phyloP scores from a whole-genome alignment of 257 asterid species.

The Dorcoceras hygrometricum region DNA sequence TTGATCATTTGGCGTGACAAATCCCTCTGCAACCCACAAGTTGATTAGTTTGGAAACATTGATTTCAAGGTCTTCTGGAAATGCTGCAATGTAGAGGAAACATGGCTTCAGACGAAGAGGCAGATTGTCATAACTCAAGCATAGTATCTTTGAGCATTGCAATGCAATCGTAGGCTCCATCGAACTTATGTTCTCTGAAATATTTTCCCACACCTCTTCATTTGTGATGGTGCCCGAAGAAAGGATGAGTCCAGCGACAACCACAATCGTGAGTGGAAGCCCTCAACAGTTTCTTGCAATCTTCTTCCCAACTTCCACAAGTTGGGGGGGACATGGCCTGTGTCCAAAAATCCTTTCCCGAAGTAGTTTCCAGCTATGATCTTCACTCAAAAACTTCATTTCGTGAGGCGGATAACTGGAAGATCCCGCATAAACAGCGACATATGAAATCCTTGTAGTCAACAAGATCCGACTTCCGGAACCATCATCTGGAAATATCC shows the following conservation, averaged over 20 bases:
- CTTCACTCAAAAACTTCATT: neutral
- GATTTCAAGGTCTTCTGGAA: too few species aligned
- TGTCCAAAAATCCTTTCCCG: neutral
- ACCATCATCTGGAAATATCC: neutral
- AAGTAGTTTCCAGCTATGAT: neutral
- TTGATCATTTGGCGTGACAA: too few species aligned
- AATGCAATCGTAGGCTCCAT: neutral
- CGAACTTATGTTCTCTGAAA: neutral
- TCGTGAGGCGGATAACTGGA: neutral
- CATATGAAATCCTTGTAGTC: neutral
- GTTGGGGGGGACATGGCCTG: neutral
- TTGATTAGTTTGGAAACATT: neutral
- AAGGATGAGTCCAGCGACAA: too few species aligned
- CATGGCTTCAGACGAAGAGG: neutral
- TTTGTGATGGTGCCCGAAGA: too few species aligned
- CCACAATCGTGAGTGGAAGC: neutral
- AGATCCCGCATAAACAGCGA: neutral
- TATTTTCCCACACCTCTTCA: neutral
- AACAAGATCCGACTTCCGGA: neutral
- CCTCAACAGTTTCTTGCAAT: neutral
- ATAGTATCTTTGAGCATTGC: neutral
- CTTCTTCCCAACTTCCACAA: neutral
- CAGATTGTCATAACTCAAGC: neutral
- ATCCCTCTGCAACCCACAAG: neutral
- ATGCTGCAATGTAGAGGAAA: too few species aligned